Conservation (phyloP, 208 protist genomes). For the Lotmaria passim region DNA sequence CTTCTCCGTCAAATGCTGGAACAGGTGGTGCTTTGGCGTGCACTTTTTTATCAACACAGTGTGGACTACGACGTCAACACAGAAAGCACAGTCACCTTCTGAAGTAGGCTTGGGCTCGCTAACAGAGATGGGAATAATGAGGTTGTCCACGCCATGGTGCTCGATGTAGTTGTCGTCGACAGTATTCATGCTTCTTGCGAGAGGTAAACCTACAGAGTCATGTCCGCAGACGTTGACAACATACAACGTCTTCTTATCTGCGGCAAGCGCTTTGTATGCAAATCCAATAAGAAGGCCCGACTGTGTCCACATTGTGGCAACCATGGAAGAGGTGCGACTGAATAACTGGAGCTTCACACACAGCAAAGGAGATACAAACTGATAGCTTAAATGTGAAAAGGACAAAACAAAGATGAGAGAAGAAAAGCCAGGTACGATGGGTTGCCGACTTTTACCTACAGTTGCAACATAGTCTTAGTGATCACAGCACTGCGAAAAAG, state of each 20-base stretch:
- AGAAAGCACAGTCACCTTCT: conserved; percentile 39
- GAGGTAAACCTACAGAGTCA: conserved; percentile 61
- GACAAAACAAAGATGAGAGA: neutral
- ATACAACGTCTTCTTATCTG: conserved; percentile 50
- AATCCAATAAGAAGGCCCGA: conserved; percentile 32
- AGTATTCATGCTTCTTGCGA: conserved; percentile 72
- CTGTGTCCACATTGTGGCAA: conserved; percentile 21
- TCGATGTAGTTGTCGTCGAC: conserved; percentile 71
- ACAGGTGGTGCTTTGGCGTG: conserved; percentile 41
- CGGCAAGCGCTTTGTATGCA: conserved; percentile 44
- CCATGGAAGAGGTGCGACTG: too few species aligned
- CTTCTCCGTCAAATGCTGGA: conserved; percentile 64
- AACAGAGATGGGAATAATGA: conserved; percentile 88
- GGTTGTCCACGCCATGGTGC: conserved; percentile 81
- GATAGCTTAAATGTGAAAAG: neutral
- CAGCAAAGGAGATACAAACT: neutral
- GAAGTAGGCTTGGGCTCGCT: conserved; percentile 32
- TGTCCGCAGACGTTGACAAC: conserved; percentile 88
- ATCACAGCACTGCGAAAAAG: too few species aligned
- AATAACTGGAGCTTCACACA: too few species aligned
- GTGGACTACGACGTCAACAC: conserved; percentile 86
- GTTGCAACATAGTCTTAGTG: too few species aligned
- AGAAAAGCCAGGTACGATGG: neutral
- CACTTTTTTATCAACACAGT: conserved; percentile 59
- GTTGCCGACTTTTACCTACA: too few species aligned